Evolutionary conservation across 805 yeast genomes (phyloP).

Genomic region (Kluyveromyces lactis): DNA sequence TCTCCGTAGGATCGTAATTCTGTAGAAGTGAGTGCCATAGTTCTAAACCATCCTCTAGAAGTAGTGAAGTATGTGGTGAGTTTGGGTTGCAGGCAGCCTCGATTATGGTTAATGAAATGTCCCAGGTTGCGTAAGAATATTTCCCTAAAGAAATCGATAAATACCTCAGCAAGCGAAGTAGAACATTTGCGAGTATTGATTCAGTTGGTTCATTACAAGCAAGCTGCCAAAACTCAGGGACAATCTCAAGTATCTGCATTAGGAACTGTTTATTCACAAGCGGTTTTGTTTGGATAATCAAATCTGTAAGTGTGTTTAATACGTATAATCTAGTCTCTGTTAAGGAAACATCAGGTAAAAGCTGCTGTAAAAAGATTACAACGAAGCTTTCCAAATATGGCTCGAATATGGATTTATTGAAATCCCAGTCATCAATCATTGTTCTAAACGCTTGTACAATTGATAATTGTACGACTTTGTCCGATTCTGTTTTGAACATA

Average conservation of each 20-base stretch:
- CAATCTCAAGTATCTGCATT: constrained; percentile 40
- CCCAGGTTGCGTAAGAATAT: constrained; percentile 41
- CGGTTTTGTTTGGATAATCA: constrained; percentile 61
- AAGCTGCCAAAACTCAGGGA: constrained; percentile 74
- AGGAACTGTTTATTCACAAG: constrained; percentile 44
- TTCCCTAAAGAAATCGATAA: constrained; percentile 48
- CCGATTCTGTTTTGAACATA: constrained; percentile 48
- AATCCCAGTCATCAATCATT: constrained; percentile 81
- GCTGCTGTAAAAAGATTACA: constrained; percentile 34
- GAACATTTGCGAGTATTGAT: constrained; percentile 39
- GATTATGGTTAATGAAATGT: constrained; percentile 58
- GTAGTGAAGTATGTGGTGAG: constrained; percentile 44
- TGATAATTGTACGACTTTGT: constrained; percentile 73
- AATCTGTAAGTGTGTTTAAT: constrained; percentile 54
- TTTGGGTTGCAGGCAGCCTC: constrained; percentile 51
- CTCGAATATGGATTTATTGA: constrained; percentile 55
- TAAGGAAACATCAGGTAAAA: constrained; percentile 43
- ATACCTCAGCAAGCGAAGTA: constrained; percentile 50
- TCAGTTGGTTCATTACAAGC: constrained; percentile 31
- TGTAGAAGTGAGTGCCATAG: constrained; percentile 69
- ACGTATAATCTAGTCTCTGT: constrained; percentile 75
- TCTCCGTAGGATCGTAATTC: constrained; percentile 40
- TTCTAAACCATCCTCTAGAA: constrained; percentile 82
- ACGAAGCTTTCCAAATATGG: constrained; percentile 55
- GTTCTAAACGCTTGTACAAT: constrained; percentile 62